Percentiles rank a stretch among this genome's conserved stretches.
These are phyloP conservation scores for Backusella mclennaniae DNA, from an alignment of 192 early-diverging fungal species.

Conservation along the genomic window DNA sequence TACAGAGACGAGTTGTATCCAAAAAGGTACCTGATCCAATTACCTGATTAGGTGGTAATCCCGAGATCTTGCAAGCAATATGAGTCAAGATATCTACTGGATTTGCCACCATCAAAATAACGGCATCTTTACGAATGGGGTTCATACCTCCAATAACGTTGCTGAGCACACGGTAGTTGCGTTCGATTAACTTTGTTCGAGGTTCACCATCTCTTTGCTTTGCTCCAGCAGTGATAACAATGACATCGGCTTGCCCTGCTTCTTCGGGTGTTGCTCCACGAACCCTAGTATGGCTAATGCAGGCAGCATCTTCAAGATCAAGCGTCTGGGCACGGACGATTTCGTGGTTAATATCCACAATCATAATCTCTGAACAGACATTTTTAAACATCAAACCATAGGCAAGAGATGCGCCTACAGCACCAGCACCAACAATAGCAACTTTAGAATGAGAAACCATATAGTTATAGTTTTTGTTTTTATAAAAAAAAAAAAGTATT, in stretches of 20 bases:
- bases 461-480: not conserved
- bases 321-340: constrained; percentile 54
- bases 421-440: constrained; percentile 53
- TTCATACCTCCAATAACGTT: constrained; percentile 54
- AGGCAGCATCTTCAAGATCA: constrained; percentile 61
- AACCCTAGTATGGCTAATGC: constrained; percentile 49
- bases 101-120: constrained; percentile 63
- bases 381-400: constrained; percentile 48
- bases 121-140: constrained; percentile 56
- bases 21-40: constrained; percentile 63
- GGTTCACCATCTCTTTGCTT: constrained; percentile 60
- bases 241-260: constrained; percentile 63
- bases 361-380: constrained; percentile 46
- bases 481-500: not conserved
- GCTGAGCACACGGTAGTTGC: constrained; percentile 60
- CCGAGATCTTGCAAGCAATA: constrained; percentile 59
- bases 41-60: constrained; percentile 54
- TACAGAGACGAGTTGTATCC: constrained; percentile 57
- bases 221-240: constrained; percentile 64
- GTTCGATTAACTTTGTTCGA: constrained; percentile 53
- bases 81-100: constrained; percentile 65
- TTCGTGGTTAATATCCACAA: constrained; percentile 49
- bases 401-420: constrained; percentile 53
- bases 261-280: constrained; percentile 48
- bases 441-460: constrained; percentile 22